A percentile compares a stretch with the other conserved stretches of the same genome.
Evolutionary conservation across 768 basidiomycete genomes (phyloP).

Genomic region (Crassisporium funariophilum): DNA sequence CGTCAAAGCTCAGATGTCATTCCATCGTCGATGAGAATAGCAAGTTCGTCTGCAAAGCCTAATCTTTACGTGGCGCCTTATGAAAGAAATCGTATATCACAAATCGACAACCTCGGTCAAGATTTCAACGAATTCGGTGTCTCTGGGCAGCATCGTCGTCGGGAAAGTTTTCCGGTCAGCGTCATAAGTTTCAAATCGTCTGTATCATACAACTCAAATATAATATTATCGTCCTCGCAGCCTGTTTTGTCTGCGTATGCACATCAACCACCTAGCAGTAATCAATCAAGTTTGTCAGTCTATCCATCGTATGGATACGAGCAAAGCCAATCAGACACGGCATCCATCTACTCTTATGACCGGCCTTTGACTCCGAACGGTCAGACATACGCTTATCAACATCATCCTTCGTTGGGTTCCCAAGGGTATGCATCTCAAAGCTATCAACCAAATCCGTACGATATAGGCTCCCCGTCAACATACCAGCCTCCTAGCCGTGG

Average conservation of each 20-base stretch:
- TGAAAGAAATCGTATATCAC: constrained; percentile 47
- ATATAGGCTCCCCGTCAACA: constrained; percentile 33
- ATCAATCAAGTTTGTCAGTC: constrained; percentile 31
- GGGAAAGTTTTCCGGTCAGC: constrained; percentile 65
- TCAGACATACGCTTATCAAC: constrained; percentile 28
- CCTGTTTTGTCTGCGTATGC: constrained; percentile 36
- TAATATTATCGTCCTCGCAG: constrained; percentile 23
- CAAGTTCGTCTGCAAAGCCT: constrained; percentile 59
- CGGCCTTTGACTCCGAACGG: constrained; percentile 37
- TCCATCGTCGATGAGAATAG: constrained; percentile 62
- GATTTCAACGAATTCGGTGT: constrained; percentile 71
- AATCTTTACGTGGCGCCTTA: constrained; percentile 79
- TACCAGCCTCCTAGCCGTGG: constrained; percentile 45
- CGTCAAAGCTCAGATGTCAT: constrained; percentile 51
- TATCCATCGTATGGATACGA: constrained; percentile 41
- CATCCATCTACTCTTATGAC: constrained; percentile 42
- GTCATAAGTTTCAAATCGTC: background rate
- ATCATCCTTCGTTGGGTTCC: constrained; percentile 27
- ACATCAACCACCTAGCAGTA: constrained; percentile 36
- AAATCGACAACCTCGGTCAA: constrained; percentile 57
- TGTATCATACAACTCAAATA: background rate
- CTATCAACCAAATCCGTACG: constrained; percentile 43
- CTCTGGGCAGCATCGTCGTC: constrained; percentile 43
- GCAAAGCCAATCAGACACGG: constrained; percentile 34
- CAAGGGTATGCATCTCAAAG: constrained; percentile 32